Base-by-base conservation (phyloP, 2,329 filamentous ascomycete genomes). In the Xylariaceae sp. region DNA sequence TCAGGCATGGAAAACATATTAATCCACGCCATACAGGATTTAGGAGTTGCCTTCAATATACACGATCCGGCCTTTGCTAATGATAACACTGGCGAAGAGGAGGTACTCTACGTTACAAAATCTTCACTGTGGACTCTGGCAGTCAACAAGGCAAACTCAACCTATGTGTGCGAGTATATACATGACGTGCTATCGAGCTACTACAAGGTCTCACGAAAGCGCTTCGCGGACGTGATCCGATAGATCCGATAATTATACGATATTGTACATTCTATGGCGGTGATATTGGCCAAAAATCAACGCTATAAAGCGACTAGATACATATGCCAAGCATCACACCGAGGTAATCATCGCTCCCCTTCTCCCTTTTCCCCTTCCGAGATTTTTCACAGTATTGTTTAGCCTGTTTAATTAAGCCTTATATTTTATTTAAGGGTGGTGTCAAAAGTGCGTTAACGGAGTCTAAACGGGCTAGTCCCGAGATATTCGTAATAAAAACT, bases 201-300 rank as follows among this genome's bases (percentile, higher is more conserved):
- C 64, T 83, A 83, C 70, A 76, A 79, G 37, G 76, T 82, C 6
- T 72, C 77, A 1, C 68, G 70, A 11, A 79, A 79, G 59, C 73
- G 78, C 0, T 82, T 84, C 57, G 73, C 80, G 1, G 81, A 84
- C 60, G 75, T 67, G 37, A 66, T 84, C 7, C 76, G 71, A n/a
- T n/a, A n/a, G n/a, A n/a, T n/a, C n/a, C n/a, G n/a, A n/a, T n/a
- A n/a, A n/a, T n/a, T n/a, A n/a, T n/a, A n/a, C n/a, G n/a, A n/a
- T n/a, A 47, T 10, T 46, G 27, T 26, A 57, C 44, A 1, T 51
- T 43, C 27, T 24, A 21, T 8, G 55, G 49, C 6, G 57, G 30
- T 1, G 59, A 59, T 36, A 63, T 48, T 3, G 61, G 61, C 61
- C 57, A 60, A 33, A 62, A 37, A 8, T 42, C 53, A 3, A 40